Percentiles rank a stretch among this genome's conserved stretches.
Evolutionary conservation across 2,329 filamentous ascomycete species (phyloP).

Genomic region (Fusarium pseudocircinatum): DNA sequence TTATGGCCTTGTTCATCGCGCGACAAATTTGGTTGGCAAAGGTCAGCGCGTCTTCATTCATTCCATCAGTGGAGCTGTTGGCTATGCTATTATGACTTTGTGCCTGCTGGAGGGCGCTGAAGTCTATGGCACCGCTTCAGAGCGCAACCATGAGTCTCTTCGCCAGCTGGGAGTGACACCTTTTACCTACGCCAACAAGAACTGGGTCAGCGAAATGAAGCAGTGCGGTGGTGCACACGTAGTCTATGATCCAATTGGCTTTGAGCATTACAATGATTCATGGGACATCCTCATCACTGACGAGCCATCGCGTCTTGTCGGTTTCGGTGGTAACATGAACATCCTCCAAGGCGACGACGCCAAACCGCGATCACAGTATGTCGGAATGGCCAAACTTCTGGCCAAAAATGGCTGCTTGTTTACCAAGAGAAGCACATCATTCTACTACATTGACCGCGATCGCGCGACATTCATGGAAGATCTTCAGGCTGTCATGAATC

Average conservation of each 20-base stretch:
- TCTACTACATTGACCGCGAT: constrained; percentile 51
- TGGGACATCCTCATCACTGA: constrained; percentile 52
- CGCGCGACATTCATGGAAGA: constrained; percentile 46
- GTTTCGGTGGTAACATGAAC: constrained; percentile 51
- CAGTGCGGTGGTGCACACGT: constrained; percentile 56
- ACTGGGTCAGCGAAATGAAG: constrained; percentile 59
- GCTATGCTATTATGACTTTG: constrained; percentile 54
- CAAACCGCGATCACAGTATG: constrained; percentile 47
- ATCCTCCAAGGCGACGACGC: constrained; percentile 40
- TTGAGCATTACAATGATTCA: constrained; percentile 61
- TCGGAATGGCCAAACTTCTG: constrained; percentile 49
- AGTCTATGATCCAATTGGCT: constrained; percentile 60
- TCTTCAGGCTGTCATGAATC: constrained; percentile 44
- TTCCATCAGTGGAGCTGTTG: constrained; percentile 61
- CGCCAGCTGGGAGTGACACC: constrained; percentile 51
- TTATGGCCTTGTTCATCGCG: constrained; percentile 50
- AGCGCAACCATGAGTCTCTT: constrained; percentile 55
- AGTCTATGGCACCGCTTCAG: constrained; percentile 60
- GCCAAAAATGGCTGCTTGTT: constrained; percentile 41
- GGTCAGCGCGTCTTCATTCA: constrained; percentile 62
- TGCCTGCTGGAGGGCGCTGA: constrained; percentile 55
- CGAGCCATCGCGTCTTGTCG: constrained; percentile 52
- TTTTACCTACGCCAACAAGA: constrained; percentile 59
- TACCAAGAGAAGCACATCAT: constrained; percentile 46
- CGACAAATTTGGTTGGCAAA: constrained; percentile 50